phyloP scores from a whole-genome alignment of 495 filamentous ascomycete species.

The Aspergillus sclerotioniger region DNA sequence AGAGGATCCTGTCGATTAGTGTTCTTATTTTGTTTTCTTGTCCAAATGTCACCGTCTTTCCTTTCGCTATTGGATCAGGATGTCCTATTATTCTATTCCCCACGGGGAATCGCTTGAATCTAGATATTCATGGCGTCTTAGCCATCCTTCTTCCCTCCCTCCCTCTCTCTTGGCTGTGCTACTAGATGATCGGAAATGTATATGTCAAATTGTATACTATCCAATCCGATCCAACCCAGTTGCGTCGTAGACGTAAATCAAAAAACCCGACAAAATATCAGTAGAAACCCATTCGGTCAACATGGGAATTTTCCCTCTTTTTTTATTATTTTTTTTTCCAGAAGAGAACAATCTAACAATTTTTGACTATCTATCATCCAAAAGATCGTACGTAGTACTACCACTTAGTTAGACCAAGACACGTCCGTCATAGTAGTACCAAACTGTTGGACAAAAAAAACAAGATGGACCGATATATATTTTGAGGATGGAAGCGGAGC shows the following conservation, averaged over 20 bases:
- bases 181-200: constrained; percentile 4
- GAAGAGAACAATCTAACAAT: no score
- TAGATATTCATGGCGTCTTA: constrained; percentile 1
- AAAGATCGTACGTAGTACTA: not conserved
- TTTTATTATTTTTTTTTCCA: not conserved
- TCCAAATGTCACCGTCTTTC: constrained; percentile 13
- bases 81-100: constrained; percentile 7
- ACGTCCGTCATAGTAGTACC: no score
- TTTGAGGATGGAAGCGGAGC: no score
- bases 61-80: not conserved
- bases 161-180: constrained; percentile 5
- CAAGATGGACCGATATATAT: no score
- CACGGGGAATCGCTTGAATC: constrained; percentile 11
- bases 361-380: no score
- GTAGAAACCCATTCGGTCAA: not conserved
- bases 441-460: no score
- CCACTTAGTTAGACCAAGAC: no score
- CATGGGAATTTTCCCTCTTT: no score
- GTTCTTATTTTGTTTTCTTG: constrained; percentile 16
- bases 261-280: not conserved
- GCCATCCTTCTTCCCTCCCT: not conserved
- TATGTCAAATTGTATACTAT: not conserved
- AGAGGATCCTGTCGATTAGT: constrained; percentile 66
- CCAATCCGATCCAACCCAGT: not conserved
- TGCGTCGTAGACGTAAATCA: not conserved